Evolutionary conservation across 257 asterid genomes (phyloP).

Genomic region (Buddleja alternifolia): DNA sequence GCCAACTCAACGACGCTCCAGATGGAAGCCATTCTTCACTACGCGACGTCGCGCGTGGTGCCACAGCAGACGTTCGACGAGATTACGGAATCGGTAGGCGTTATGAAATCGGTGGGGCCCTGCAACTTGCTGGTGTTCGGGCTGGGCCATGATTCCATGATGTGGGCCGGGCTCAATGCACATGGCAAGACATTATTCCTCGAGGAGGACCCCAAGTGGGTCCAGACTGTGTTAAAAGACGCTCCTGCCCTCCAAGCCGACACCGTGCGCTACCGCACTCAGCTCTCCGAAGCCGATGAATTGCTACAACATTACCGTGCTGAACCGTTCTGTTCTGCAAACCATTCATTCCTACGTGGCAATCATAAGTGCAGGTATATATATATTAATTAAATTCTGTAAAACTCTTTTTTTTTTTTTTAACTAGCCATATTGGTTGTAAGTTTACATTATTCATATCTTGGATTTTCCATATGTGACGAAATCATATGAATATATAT

Average conservation of each 20-base stretch:
- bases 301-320: slow-evolving; percentile 41
- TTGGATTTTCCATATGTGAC: no score
- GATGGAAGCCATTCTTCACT: slow-evolving; percentile 53
- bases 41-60: slow-evolving; percentile 56
- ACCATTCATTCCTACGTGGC: slow-evolving; percentile 59
- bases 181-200: slow-evolving; percentile 78
- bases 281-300: slow-evolving; percentile 61
- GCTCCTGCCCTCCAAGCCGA: slow-evolving; percentile 60
- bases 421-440: no score
- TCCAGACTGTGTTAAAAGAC: slow-evolving; percentile 51
- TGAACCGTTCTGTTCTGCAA: slow-evolving; percentile 62
- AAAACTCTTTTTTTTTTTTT: no score
- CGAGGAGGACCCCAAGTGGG: slow-evolving; percentile 85
- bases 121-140: slow-evolving; percentile 82
- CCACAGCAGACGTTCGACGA: slow-evolving; percentile 62
- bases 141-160: slow-evolving; percentile 79
- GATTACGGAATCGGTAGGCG: slow-evolving; percentile 46
- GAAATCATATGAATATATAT: no score
- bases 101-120: slow-evolving; percentile 46
- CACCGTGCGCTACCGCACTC: slow-evolving; percentile 63
- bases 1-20: slow-evolving; percentile 32
- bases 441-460: no score
- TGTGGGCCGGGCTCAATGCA: slow-evolving; percentile 81
- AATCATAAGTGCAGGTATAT: slow-evolving; percentile 58
- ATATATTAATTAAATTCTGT: no score